Percentiles rank a stretch among this genome's conserved stretches.
phyloP scores from a whole-genome alignment of 495 filamentous ascomycete species.

The Corynascus novoguineensis region DNA sequence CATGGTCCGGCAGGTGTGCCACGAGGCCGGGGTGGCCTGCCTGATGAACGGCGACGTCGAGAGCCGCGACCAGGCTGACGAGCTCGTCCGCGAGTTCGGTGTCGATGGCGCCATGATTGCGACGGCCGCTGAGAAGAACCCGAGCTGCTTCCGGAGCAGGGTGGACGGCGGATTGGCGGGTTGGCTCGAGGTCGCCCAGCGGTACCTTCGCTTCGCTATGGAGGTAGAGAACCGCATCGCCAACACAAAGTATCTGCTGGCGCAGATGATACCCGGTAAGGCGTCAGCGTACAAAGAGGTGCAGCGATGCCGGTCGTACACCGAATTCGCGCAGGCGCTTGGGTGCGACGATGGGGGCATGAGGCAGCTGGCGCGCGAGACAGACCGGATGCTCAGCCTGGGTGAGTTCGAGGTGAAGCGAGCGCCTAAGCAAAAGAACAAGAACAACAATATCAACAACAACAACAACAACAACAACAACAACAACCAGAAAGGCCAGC shows the following conservation, averaged over 20 bases:
- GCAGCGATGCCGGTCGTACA: constrained; percentile 56
- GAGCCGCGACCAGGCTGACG: constrained; percentile 57
- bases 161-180: constrained; percentile 58
- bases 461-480: not conserved
- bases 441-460: too few species aligned
- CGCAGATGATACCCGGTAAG: constrained; percentile 80
- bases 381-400: constrained; percentile 56
- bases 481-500: constrained; percentile 3
- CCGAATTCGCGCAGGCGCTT: constrained; percentile 56
- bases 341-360: constrained; percentile 54
- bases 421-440: constrained; percentile 10
- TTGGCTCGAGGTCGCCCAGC: constrained; percentile 69
- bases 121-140: constrained; percentile 79
- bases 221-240: constrained; percentile 76
- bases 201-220: constrained; percentile 65
- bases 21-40: constrained; percentile 76
- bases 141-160: constrained; percentile 68
- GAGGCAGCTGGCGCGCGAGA: constrained; percentile 49
- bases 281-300: constrained; percentile 50
- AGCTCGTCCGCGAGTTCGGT: constrained; percentile 65
- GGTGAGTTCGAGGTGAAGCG: constrained; percentile 31
- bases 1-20: constrained; percentile 73
- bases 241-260: constrained; percentile 88
- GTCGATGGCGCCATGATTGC: constrained; percentile 98
- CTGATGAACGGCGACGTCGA: constrained; percentile 93